Evolutionary conservation across 768 basidiomycete species (phyloP), one percentile per base, ranked within the genome.

Genomic region (Suillus placidus): DNA sequence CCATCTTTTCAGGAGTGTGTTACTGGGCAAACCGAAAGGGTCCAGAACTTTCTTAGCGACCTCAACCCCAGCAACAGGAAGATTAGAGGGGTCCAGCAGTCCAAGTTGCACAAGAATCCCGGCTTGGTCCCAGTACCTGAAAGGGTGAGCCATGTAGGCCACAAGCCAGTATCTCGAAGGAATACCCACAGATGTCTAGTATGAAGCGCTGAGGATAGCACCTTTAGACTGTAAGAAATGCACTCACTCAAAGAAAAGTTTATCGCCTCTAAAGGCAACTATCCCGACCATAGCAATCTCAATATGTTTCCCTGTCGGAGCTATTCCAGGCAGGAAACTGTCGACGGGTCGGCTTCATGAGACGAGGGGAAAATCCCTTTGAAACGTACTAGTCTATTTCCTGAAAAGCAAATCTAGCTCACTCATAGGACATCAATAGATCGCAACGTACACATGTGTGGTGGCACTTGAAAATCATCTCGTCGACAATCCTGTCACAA

Each of bases 101-200:
- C 79, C 80, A 37, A 82, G 77, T 69, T 84, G 84, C 18, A 80
- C 79, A 26, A 84, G 75, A 16, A 77, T 57, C 12, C 80, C 81
- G n/a, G 83, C 83, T 70, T 84, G 83, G 61, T 84, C 83, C 83
- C 83, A 82, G 64, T 82, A 82, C 55, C 81, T 82, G 26, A 68
- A 37, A 54, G 61, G 13, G 26, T 26, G 18, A 13, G 61, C 45
- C 6, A 56, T 40, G 47, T 64, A 32, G 23, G 43, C 5, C 5
- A 66, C 30, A 58, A n/a, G 18, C 23, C 32, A 23, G 40, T 32
- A 9, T 34, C 47, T 54, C 16, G 7, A 32, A 55, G 49, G 35
- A n/a, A 43, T 12, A 51, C 76, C 69, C 38, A 78, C 74, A 78
- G 67, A 60, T 77, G 76, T 64, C 75, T 77, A 42, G 10, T 20